Base-by-base conservation (phyloP, 257 asterid genomes). In the Nicotiana sylvestris region DNA sequence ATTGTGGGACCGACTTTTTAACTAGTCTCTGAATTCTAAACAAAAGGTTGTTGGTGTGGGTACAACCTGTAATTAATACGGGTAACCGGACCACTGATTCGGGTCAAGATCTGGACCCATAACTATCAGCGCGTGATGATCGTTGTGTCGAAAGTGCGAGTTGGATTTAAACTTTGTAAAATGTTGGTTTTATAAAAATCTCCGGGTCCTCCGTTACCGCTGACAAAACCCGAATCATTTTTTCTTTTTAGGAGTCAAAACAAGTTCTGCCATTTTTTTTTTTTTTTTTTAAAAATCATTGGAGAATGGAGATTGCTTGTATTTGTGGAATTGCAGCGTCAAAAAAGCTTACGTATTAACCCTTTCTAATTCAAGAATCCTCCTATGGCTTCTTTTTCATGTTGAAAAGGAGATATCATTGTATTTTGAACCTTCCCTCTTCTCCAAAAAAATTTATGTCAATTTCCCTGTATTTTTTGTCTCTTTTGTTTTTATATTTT, bases 141-240 rank as follows among this genome's bases (percentile, higher is more conserved):
- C 76, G 8, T 35, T 35, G 69, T 25, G 33, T 0, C 29, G 0
- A 29, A 10, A 1, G 12, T 76, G 46, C 64, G 80, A 76, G 64
- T 76, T 39, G 80, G 17, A 0, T 2, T 66, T 66, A 3, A 66
- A 4, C 15, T 67, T 0, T 7, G 32, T 57, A 7, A 57, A 83
- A 4, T 46, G 65, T 78, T 82, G 51, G 79, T 78, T 83, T 83
- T 86, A 32, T 65, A 61, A 83, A 80, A 49, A 74, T 74, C 80
- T 86, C 92, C 91, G 89, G 88, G 56, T 84, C 93, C 91, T 77
- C 87, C 93, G 91, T 82, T 87, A 83, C 82, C 89, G 94, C 94
- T 88, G 92, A 91, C 93, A 91, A 64, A 61, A 76, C 76, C 70
- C 68, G 80, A 78, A 60, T 46, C 66, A 62, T 61, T 29, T 72